Percentiles rank a stretch among this genome's conserved stretches.
Evolutionary conservation across 179 eudicot species (phyloP).

Genomic region (Corrigiola litoralis): DNA sequence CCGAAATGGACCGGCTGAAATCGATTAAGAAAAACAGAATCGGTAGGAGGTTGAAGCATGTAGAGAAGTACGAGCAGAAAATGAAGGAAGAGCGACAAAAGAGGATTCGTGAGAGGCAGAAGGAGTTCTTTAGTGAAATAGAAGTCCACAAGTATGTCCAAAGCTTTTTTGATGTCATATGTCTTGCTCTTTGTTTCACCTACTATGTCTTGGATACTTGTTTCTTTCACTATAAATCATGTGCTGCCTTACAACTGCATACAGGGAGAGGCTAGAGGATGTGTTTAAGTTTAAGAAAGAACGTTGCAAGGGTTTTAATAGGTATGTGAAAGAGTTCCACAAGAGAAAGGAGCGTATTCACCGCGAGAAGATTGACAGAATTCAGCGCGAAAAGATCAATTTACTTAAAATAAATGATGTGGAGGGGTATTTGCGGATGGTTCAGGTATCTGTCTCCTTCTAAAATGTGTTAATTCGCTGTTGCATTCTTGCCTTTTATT

Average conservation of each 20-base stretch:
- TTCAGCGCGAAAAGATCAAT: conserved; percentile 97
- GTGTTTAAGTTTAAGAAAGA: conserved; percentile 83
- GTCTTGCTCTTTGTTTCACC: neutral
- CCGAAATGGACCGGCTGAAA: conserved; percentile 81
- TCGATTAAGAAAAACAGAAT: conserved; percentile 84
- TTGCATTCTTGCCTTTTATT: neutral
- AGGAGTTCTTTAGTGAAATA: conserved; percentile 93
- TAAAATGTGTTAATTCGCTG: neutral
- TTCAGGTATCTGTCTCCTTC: conserved; percentile 52
- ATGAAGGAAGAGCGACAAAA: conserved; percentile 99
- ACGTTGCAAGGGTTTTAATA: conserved; percentile 86
- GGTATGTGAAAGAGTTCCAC: conserved; percentile 85
- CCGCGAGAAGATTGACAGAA: conserved; percentile 93
- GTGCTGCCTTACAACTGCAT: conserved; percentile 10
- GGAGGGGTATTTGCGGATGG: conserved; percentile 99
- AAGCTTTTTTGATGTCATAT: neutral
- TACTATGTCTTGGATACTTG: neutral
- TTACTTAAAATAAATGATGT: conserved; percentile 95
- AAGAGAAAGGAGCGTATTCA: conserved; percentile 89
- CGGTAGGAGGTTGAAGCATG: conserved; percentile 87
- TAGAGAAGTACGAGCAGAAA: conserved; percentile 91
- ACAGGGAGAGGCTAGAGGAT: conserved; percentile 89
- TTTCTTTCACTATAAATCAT: conserved; percentile 5
- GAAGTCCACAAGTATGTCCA: conserved; percentile 77
- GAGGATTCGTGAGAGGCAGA: conserved; percentile 90